These are phyloP conservation scores for Thielaviopsis ethacetica DNA, from an alignment of 2,329 filamentous ascomycete genomes.

Conservation along the genomic window DNA sequence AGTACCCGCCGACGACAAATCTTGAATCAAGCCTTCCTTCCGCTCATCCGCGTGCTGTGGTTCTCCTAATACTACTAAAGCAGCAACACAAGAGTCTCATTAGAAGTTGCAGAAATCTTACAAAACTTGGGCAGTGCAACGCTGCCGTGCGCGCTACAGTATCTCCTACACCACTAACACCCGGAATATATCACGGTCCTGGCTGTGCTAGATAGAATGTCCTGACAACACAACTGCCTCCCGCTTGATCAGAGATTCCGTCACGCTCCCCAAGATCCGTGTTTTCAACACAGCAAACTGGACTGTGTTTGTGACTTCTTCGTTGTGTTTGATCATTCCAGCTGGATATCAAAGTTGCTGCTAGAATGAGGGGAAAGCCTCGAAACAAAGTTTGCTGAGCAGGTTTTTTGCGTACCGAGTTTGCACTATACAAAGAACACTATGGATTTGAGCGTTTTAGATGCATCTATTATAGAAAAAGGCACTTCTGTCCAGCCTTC, in stretches of 20 bases:
- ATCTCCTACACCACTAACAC: not conserved
- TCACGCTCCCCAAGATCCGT: no score
- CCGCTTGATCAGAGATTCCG: no score
- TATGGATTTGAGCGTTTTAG: no score
- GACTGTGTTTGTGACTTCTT: not conserved
- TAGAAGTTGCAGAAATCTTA: not conserved
- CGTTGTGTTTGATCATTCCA: not conserved
- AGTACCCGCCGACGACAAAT: not conserved
- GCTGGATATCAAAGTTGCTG: not conserved
- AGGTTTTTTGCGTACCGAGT: not conserved
- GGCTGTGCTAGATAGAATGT: not conserved
- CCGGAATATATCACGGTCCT: not conserved
- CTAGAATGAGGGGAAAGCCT: not conserved
- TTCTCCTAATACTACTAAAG: not conserved
- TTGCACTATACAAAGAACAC: not conserved
- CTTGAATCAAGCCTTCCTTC: not conserved
- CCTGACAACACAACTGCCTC: no score
- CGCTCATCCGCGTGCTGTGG: not conserved
- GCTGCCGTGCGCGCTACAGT: no score
- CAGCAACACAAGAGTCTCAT: not conserved
- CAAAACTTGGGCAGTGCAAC: not conserved
- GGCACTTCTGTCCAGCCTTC: not conserved
- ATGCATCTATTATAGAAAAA: not conserved
- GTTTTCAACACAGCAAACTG: no score
- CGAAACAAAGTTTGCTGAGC: not conserved